phyloP scores from a whole-genome alignment of 2,329 filamentous ascomycete genomes.

The Botrytis hyacinthi region DNA sequence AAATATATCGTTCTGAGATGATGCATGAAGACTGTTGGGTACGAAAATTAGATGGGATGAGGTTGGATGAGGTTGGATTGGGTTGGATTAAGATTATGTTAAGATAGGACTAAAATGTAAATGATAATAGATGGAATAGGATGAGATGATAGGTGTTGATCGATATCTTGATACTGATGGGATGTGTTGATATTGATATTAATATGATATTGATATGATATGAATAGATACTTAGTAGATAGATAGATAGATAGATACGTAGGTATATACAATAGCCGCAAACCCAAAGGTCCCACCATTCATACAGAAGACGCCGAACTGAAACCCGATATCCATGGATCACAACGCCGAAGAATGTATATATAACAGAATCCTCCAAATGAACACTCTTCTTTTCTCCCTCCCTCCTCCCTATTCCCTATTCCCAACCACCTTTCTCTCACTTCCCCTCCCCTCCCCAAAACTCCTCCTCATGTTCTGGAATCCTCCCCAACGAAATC shows the following conservation, averaged over 20 bases:
- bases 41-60: not conserved
- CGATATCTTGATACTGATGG: too few relatives aligned
- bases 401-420: too few relatives aligned
- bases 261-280: not conserved
- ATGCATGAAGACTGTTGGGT: not conserved
- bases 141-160: too few relatives aligned
- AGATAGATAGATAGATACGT: too few relatives aligned
- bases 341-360: not conserved
- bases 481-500: conserved; percentile 4
- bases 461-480: not conserved
- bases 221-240: not conserved
- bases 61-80: too few relatives aligned
- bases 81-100: too few relatives aligned
- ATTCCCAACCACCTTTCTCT: not conserved
- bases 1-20: not conserved
- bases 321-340: not conserved
- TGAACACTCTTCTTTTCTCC: not conserved
- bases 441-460: not conserved
- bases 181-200: too few relatives aligned
- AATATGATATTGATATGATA: not conserved
- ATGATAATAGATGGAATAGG: too few relatives aligned
- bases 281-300: not conserved
- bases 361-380: not conserved
- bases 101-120: too few relatives aligned
- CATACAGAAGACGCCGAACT: not conserved